Percentiles rank a stretch among this genome's conserved stretches.
phyloP scores from a whole-genome alignment of 2,329 filamentous ascomycete genomes.

The Aspergillus pseudoviridinutans region DNA sequence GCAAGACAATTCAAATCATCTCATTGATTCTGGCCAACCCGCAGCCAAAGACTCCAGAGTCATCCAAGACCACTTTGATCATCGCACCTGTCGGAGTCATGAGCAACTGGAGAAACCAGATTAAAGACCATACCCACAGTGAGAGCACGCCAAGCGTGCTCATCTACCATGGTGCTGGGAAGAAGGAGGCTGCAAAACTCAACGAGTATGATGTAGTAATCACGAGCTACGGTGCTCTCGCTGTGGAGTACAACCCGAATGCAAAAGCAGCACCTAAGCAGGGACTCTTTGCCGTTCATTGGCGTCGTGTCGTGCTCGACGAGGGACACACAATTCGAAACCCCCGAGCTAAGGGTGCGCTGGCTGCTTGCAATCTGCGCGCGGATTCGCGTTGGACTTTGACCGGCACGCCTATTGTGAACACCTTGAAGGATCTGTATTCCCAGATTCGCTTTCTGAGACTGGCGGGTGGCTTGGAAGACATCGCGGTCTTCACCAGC shows the following conservation, averaged over 20 bases:
- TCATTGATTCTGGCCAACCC: constrained; percentile 65
- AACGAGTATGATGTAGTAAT: constrained; percentile 70
- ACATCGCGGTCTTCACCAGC: constrained; percentile 68
- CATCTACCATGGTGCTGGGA: constrained; percentile 66
- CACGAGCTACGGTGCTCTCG: constrained; percentile 77
- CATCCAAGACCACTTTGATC: constrained; percentile 66
- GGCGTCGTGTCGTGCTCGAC: constrained; percentile 76
- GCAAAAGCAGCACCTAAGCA: constrained; percentile 43
- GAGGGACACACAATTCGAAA: constrained; percentile 83
- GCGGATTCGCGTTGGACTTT: constrained; percentile 75
- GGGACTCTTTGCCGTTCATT: constrained; percentile 62
- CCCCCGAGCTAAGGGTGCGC: constrained; percentile 65
- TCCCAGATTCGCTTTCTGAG: constrained; percentile 74
- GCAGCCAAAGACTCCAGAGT: constrained; percentile 40
- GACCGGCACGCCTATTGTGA: constrained; percentile 79
- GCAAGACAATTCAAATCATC: constrained; percentile 84
- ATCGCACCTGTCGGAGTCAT: constrained; percentile 80
- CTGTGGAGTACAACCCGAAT: constrained; percentile 57
- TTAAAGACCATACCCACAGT: constrained; percentile 64
- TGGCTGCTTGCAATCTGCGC: constrained; percentile 63
- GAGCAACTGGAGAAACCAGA: constrained; percentile 85
- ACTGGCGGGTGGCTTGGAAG: constrained; percentile 71
- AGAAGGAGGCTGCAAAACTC: constrained; percentile 58
- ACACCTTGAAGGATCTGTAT: constrained; percentile 75
- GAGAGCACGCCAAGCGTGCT: constrained; percentile 63